These are phyloP conservation scores for Venturia oleaginea DNA, from an alignment of 2,329 filamentous ascomycete species.

Conservation along the genomic window DNA sequence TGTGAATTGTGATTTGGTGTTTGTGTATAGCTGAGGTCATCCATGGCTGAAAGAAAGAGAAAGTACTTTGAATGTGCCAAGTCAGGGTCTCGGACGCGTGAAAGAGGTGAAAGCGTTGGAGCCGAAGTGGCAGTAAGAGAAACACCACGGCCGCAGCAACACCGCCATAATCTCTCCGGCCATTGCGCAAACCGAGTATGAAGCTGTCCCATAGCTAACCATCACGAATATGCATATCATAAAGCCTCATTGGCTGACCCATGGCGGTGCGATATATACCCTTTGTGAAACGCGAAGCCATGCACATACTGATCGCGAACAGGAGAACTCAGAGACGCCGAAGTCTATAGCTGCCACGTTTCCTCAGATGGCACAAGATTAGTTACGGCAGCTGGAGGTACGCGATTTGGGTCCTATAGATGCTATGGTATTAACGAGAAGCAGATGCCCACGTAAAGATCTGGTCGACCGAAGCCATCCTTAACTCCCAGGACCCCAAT, in stretches of 20 bases:
- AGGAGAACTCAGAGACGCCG: slow-evolving; percentile 94
- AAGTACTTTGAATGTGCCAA: background rate
- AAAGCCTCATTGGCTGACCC: slow-evolving; percentile 17
- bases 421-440: slow-evolving; percentile 16
- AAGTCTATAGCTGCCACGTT: slow-evolving; percentile 96
- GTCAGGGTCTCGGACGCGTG: background rate
- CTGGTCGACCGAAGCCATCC: slow-evolving; percentile 93
- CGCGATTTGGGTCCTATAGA: slow-evolving; percentile 23
- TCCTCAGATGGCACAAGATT: slow-evolving; percentile 88
- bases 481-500: slow-evolving; percentile 62
- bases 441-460: slow-evolving; percentile 91
- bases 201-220: slow-evolving; percentile 6
- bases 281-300: slow-evolving; percentile 18
- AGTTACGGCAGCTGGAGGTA: slow-evolving; percentile 87
- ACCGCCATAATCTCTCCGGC: background rate
- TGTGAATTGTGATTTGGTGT: background rate
- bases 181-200: slow-evolving; percentile 8
- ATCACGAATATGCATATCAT: slow-evolving; percentile 16
- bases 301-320: background rate
- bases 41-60: background rate
- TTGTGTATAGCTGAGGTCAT: background rate
- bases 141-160: background rate
- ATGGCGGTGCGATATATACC: slow-evolving; percentile 16
- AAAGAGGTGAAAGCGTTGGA: background rate
- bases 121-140: background rate